Evolutionary conservation across 768 basidiomycete genomes (phyloP), one percentile per base, ranked within the genome.

Genomic region (Amanita subjunquillea): DNA sequence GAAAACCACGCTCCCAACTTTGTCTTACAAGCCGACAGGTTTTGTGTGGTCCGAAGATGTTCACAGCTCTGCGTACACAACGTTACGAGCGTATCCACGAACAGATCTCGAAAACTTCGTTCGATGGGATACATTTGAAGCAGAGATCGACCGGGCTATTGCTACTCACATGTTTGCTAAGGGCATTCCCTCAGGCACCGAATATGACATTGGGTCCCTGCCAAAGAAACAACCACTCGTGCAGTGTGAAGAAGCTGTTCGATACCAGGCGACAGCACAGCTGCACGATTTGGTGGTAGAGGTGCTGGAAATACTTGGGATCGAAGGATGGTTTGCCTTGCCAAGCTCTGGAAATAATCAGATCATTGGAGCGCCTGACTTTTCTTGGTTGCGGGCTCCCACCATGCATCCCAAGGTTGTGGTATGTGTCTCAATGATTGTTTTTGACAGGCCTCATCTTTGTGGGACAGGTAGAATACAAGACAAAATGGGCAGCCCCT

Each of bases 401-500:
- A 25, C 30, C n/a, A 46, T 17, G 51, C 54, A 55, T 48, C 54
- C 54, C 40, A 55, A 51, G 41, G 44, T 55, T 36, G 41, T 51
- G 39, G 54, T 55, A 37, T 17, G 54, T 32, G 25, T 41, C 40
- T 51, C 27, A 51, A 48, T 51, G 15, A 25, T 43, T 41, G 27
- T 29, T 29, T 36, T 48, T 45, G 37, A 55, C 17, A 27, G 15
- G 37, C 50, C 32, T 37, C 32, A 25, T 29, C 23, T 27, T 52
- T 53, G 48, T 41, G 37, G 6, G 22, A 53, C 42, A 55, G 55
- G 43, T 55, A 40, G 55, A 55, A 34, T 55, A 55, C 44, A 53
- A 55, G 51, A 55, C 55, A 46, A 37, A 55, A 32, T 55, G 55
- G 55, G 55, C n/a, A 6, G 55, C 55, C 15, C 25, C 39, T 46